A percentile compares a stretch with the other conserved stretches of the same genome.
Evolutionary conservation across 371 early-diverging fungal genomes (phyloP).

Genomic region (Aphelidium insulamus): DNA sequence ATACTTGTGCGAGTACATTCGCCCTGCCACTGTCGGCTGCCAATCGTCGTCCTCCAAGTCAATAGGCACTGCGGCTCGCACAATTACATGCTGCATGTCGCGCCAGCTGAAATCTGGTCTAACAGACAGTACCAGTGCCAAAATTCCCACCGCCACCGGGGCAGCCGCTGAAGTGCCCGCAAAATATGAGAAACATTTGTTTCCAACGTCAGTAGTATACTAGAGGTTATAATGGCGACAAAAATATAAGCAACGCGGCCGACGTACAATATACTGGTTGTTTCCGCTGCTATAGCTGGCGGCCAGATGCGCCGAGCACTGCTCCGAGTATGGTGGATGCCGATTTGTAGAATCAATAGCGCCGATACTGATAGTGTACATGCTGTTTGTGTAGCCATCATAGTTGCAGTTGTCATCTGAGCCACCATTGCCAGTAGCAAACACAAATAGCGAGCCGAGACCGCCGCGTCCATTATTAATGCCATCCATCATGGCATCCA

Average conservation of each 20-base stretch:
- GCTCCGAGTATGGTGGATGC: slow-evolving; percentile 74
- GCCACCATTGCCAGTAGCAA: slow-evolving; percentile 90
- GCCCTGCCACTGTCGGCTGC: slow-evolving; percentile 29
- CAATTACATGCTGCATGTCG: slow-evolving; percentile 62
- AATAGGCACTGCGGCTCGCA: slow-evolving; percentile 57
- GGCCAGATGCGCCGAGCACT: slow-evolving; percentile 68
- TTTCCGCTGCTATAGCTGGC: slow-evolving; percentile 72
- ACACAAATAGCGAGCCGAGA: slow-evolving; percentile 71
- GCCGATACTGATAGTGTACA: slow-evolving; percentile 81
- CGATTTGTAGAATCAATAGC: slow-evolving; percentile 49
- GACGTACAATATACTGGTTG: slow-evolving; percentile 40
- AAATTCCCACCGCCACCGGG: slow-evolving; percentile 79
- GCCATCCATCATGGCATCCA: slow-evolving; percentile 60
- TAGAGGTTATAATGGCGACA: slow-evolving; percentile 5
- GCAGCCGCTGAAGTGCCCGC: slow-evolving; percentile 96
- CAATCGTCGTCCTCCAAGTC: slow-evolving; percentile 31
- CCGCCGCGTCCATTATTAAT: slow-evolving; percentile 61
- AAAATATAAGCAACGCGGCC: not conserved
- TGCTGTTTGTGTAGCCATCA: slow-evolving; percentile 90
- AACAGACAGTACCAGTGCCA: slow-evolving; percentile 64
- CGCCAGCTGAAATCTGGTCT: slow-evolving; percentile 81
- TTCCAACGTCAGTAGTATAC: slow-evolving; percentile 66
- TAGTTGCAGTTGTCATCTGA: slow-evolving; percentile 77
- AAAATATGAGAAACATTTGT: slow-evolving; percentile 40
- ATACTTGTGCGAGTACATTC: slow-evolving; percentile 60